Conservation (phyloP, 2,329 filamentous ascomycete species). For the Phyllosticta capitalensis region DNA sequence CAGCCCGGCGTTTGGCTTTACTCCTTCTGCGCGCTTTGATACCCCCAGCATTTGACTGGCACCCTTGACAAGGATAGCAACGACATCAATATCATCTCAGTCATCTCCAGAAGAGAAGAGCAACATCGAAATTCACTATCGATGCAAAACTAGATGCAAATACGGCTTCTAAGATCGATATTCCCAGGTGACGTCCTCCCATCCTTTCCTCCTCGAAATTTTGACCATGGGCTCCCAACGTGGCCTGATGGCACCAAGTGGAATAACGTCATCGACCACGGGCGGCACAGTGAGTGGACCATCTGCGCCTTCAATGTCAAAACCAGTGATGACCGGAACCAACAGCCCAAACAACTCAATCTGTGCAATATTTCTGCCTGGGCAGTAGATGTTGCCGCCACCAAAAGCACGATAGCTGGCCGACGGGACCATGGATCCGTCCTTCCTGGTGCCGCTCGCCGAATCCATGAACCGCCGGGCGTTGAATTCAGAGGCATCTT, state of each 20-base stretch:
- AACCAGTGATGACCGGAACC: background rate
- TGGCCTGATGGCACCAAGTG: background rate
- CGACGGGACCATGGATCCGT: conserved; percentile 15
- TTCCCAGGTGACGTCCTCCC: conserved; percentile 1
- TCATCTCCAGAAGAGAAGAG: too few relatives aligned
- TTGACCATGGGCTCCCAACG: background rate
- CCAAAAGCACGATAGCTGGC: background rate
- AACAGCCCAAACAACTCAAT: background rate
- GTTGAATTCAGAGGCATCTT: conserved; percentile 33
- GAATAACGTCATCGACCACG: background rate
- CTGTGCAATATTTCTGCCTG: background rate
- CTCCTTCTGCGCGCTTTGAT: too few relatives aligned
- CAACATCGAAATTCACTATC: too few relatives aligned
- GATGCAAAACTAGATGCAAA: too few relatives aligned
- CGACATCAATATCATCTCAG: too few relatives aligned
- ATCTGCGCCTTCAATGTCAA: background rate
- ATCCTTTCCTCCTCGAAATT: background rate
- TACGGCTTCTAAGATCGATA: background rate
- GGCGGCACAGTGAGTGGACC: background rate
- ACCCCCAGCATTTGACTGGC: too few relatives aligned
- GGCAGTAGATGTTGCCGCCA: conserved; percentile 2
- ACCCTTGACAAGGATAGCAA: too few relatives aligned
- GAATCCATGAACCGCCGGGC: conserved; percentile 15
- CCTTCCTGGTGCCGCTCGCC: background rate
- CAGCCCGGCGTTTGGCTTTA: too few relatives aligned